These are phyloP conservation scores for Raphanus sativus DNA, from an alignment of 345 rosid species.

Conservation along the genomic window DNA sequence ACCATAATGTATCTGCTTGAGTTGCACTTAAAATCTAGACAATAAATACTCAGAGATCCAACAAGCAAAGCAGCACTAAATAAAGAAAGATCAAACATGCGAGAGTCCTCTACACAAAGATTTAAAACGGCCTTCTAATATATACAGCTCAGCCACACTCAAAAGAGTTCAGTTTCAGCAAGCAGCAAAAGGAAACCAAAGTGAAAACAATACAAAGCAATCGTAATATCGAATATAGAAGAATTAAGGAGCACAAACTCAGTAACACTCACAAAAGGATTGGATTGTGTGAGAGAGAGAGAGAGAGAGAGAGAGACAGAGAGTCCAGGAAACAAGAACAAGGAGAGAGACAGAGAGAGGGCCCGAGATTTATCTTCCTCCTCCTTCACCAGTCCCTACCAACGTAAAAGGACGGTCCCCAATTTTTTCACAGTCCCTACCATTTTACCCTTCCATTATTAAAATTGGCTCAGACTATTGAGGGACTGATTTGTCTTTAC, in stretches of 20 bases:
- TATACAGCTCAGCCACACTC: neutral
- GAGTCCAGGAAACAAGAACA: neutral
- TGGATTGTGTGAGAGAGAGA: slow-evolving; percentile 5
- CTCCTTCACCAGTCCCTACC: neutral
- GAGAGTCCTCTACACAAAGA: neutral
- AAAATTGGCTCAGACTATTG: neutral
- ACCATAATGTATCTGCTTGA: neutral
- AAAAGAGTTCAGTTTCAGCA: neutral
- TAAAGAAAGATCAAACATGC: neutral
- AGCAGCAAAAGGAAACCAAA: neutral
- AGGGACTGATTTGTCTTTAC: neutral
- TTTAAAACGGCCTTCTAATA: neutral
- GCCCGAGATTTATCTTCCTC: neutral
- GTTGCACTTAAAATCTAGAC: neutral
- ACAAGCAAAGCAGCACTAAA: neutral
- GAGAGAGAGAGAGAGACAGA: neutral
- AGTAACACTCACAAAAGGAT: neutral
- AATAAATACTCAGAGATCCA: neutral
- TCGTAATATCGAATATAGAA: neutral
- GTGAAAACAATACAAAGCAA: neutral
- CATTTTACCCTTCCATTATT: neutral
- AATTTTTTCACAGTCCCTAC: neutral
- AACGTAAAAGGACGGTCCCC: neutral
- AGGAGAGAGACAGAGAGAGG: neutral
- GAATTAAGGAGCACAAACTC: neutral